Conservation (phyloP, 176 grass and related monocot species). For the Neostapfia colusana region DNA sequence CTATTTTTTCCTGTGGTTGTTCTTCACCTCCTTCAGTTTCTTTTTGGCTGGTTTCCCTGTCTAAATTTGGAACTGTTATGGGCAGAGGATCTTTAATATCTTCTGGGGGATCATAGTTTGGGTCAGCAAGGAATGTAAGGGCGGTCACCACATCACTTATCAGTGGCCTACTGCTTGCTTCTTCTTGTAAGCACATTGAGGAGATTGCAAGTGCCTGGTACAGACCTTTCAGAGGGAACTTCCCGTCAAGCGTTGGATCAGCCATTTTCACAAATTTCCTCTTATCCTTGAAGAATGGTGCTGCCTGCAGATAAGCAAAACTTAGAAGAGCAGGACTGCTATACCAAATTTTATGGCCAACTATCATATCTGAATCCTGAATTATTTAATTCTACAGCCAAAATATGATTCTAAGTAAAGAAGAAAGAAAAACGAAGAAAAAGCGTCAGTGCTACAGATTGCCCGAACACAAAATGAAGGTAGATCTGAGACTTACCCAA, state of each 20-base stretch:
- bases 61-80: constrained; percentile 38
- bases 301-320: constrained; percentile 52
- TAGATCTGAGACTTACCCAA: constrained; percentile 55
- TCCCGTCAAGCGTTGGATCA: constrained; percentile 63
- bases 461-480: constrained; percentile 6
- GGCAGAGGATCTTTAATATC: constrained; percentile 48
- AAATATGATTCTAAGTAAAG: constrained; percentile 12
- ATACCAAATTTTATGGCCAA: constrained; percentile 12
- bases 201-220: constrained; percentile 89
- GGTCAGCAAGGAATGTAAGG: constrained; percentile 62
- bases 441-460: neutral
- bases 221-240: constrained; percentile 70
- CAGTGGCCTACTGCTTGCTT: constrained; percentile 64
- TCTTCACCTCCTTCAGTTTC: constrained; percentile 23
- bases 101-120: constrained; percentile 60
- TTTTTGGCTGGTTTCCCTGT: constrained; percentile 10
- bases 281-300: constrained; percentile 82
- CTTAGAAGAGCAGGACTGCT: constrained; percentile 21
- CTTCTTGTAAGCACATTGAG: constrained; percentile 88
- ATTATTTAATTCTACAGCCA: constrained; percentile 1
- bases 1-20: constrained; percentile 8
- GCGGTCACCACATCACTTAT: constrained; percentile 85
- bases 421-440: neutral
- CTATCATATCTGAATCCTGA: constrained; percentile 23
- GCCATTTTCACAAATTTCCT: constrained; percentile 66